Evolutionary conservation across 768 basidiomycete species (phyloP).

Genomic region (Lactarius hatsudake): DNA sequence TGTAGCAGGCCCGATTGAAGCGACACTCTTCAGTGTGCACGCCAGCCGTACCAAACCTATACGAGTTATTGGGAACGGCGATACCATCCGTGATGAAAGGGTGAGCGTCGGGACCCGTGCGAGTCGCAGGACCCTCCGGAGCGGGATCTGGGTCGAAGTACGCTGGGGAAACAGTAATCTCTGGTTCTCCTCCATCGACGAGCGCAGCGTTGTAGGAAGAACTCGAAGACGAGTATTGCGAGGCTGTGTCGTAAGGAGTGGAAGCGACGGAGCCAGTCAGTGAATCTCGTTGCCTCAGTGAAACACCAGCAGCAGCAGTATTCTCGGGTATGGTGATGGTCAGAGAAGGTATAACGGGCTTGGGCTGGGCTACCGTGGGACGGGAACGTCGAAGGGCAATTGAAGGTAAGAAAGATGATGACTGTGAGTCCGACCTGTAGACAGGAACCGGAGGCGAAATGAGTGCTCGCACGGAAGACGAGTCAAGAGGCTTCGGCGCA

Average conservation of each 20-base stretch:
- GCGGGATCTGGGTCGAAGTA: conserved; percentile 45
- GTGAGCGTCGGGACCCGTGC: conserved; percentile 37
- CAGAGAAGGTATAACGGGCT: background rate
- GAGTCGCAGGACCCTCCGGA: conserved; percentile 45
- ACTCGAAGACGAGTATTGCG: conserved; percentile 17
- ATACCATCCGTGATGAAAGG: conserved; percentile 27
- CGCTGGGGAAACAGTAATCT: conserved; percentile 40
- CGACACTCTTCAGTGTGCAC: conserved; percentile 26
- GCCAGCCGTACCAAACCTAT: conserved; percentile 21
- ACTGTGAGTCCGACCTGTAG: conserved; percentile 15
- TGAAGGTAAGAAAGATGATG: conserved; percentile 21
- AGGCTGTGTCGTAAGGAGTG: conserved; percentile 20
- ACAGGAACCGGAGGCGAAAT: conserved; percentile 22
- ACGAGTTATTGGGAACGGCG: conserved; percentile 16
- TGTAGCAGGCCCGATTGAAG: conserved; percentile 25
- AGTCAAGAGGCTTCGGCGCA: conserved; percentile 34
- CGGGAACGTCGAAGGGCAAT: conserved; percentile 16
- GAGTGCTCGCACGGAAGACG: conserved; percentile 9
- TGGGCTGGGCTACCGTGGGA: background rate
- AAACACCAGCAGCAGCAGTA: background rate
- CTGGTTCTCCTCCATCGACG: conserved; percentile 17
- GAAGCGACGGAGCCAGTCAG: conserved; percentile 18
- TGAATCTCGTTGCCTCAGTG: conserved; percentile 17
- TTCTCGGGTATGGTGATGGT: conserved; percentile 18
- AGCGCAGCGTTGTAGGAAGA: conserved; percentile 19